Percentiles rank a stretch among this genome's conserved stretches.
These are phyloP conservation scores for Dendrothele bispora DNA, from an alignment of 768 basidiomycete genomes.

Conservation along the genomic window DNA sequence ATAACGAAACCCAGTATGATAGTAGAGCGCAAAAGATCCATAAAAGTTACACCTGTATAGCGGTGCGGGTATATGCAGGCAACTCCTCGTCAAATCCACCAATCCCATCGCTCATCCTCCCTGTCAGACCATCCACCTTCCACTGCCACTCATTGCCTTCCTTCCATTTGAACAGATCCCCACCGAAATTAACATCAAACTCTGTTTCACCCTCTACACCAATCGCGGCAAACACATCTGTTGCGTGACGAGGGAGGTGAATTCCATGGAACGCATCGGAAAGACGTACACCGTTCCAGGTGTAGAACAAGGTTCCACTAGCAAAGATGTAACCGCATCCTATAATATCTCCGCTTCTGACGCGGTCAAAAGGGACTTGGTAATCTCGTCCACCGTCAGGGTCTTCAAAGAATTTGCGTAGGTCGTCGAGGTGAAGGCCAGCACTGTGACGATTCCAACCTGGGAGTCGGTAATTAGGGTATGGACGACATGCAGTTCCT, in stretches of 20 bases:
- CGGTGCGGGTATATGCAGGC: conserved; percentile 42
- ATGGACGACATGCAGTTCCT: conserved; percentile 68
- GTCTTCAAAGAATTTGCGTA: conserved; percentile 74
- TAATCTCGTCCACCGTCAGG: conserved; percentile 65
- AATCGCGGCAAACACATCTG: conserved; percentile 66
- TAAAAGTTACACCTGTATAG: no score
- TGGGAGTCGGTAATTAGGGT: conserved; percentile 64
- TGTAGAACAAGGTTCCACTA: conserved; percentile 57
- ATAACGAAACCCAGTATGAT: no score
- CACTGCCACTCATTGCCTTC: conserved; percentile 68
- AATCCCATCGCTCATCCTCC: conserved; percentile 36
- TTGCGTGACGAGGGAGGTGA: conserved; percentile 48
- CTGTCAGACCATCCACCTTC: conserved; percentile 65
- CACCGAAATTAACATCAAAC: conserved; percentile 68
- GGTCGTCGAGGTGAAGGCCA: conserved; percentile 67
- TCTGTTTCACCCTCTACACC: conserved; percentile 56
- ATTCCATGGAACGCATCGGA: conserved; percentile 58
- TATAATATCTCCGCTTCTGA: conserved; percentile 45
- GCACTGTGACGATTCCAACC: conserved; percentile 72
- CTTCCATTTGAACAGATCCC: conserved; percentile 56
- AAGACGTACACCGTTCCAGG: conserved; percentile 58
- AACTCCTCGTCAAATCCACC: conserved; percentile 43
- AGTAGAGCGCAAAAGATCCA: no score
- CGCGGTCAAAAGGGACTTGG: conserved; percentile 16
- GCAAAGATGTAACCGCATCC: conserved; percentile 67